Evolutionary conservation across 2,329 filamentous ascomycete species (phyloP).

Genomic region (Zymoseptoria tritici): DNA sequence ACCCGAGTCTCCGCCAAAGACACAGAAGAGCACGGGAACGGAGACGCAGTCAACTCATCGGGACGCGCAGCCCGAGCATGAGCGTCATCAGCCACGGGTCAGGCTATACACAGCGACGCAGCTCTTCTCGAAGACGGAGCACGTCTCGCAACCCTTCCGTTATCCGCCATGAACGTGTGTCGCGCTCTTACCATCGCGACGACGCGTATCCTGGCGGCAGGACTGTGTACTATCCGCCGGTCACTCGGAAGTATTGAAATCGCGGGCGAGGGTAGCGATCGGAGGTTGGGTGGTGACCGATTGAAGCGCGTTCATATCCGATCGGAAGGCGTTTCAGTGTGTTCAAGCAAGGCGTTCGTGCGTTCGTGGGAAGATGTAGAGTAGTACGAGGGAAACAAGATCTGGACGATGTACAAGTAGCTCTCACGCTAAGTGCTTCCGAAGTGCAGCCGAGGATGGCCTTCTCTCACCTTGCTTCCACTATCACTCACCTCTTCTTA

Average conservation of each 20-base stretch:
- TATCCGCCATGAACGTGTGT: neutral
- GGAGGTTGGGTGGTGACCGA: neutral
- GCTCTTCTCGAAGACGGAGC: neutral
- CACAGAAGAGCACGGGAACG: neutral
- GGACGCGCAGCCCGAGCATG: neutral
- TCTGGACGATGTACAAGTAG: neutral
- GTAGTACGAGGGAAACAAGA: neutral
- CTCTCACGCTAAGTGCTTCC: neutral
- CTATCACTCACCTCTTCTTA: too few species aligned
- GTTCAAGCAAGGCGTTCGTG: neutral
- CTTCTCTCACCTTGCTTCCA: too few species aligned
- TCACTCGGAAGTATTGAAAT: neutral
- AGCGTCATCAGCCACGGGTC: neutral
- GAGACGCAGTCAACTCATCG: neutral
- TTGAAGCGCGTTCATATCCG: neutral
- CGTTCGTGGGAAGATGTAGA: neutral
- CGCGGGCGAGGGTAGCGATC: too few species aligned
- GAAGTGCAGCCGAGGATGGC: neutral
- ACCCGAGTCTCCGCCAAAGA: constrained; percentile 10
- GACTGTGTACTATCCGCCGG: neutral
- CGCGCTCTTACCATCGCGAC: neutral
- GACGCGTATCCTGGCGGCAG: neutral
- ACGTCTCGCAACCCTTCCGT: neutral
- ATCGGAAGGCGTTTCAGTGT: neutral
- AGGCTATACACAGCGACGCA: neutral